Base-by-base conservation (phyloP, 2,329 filamentous ascomycete species). In the Colletotrichum sojae region DNA sequence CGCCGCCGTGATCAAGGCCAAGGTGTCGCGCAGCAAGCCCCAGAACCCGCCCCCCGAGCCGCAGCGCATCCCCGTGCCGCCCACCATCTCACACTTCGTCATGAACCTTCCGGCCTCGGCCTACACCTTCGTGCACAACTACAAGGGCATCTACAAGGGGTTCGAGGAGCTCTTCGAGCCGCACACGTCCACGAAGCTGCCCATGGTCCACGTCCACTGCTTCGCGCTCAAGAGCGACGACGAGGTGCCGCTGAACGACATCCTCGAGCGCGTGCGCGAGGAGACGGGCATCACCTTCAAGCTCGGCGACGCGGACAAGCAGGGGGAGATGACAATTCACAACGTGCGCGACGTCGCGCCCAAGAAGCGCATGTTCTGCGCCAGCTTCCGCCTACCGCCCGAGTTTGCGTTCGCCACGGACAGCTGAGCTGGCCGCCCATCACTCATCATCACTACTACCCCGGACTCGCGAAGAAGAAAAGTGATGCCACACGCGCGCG, bases 21-120 rank as follows among this genome's bases (percentile, higher is more conserved):
- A 85, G 76, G 52, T 65, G n/a, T 79, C 82, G 12, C 82, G 80
- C 61, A 82, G 73, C 76, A 79, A 76, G 52, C 71, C 73, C 59
- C 77, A 80, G 16, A 75, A 76, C 20, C 77, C 79, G 15, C 77
- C 77, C 4, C 81, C 81, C 4, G 75, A 78, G 61, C 78, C 79
- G 25, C 74, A 75, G 71, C 80, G 75, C 70, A 77, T 89, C 31
- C 82, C 84, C 12, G 85, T 94, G 53, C 95, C 95, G 2, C 86
- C 86, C 2, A 91, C 91, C 45, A 93, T 98, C 78, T 88, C 90
- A n/a, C 96, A 98, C 83, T 99, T 95, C 79, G 92, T 98, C 73
- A 98, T 99, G 94, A 99, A 99, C 81, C 91, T 99, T 16, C 96
- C 96, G 0, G 96, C 95, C 1, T 92, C 90, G 1, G 95, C 96